phyloP scores from a whole-genome alignment of 805 yeast genomes.

The Suhomyces prunicola region DNA sequence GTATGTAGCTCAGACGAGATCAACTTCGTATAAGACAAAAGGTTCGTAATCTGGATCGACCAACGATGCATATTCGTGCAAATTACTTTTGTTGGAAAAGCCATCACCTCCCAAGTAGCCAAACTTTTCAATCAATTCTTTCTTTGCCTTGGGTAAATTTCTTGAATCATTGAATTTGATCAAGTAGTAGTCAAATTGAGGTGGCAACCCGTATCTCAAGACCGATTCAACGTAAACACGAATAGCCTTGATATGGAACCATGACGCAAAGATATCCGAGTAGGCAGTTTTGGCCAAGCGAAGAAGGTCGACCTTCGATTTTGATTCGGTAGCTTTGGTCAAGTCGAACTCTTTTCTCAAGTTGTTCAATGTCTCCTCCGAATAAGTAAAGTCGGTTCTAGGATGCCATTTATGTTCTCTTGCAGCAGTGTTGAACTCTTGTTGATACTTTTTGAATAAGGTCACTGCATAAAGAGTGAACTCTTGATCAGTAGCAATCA shows the following conservation, averaged over 20 bases:
- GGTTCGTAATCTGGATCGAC: constrained; percentile 97
- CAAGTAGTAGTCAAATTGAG: constrained; percentile 64
- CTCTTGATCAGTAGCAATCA: constrained; percentile 70
- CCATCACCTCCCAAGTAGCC: constrained; percentile 94
- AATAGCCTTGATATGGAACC: constrained; percentile 88
- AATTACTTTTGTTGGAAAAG: constrained; percentile 62
- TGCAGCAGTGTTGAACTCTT: constrained; percentile 63
- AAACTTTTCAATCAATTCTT: constrained; percentile 67
- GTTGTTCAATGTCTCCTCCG: constrained; percentile 69
- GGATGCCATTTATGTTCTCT: constrained; percentile 90
- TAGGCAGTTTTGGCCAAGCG: constrained; percentile 89
- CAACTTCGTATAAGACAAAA: constrained; percentile 73
- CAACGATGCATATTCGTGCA: constrained; percentile 85
- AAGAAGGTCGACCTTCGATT: constrained; percentile 69
- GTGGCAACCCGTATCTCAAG: constrained; percentile 94
- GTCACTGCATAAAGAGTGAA: constrained; percentile 73
- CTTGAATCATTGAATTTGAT: constrained; percentile 43
- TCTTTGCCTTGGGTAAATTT: constrained; percentile 55
- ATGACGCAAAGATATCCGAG: constrained; percentile 75
- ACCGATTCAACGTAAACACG: constrained; percentile 91
- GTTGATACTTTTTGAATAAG: constrained; percentile 74
- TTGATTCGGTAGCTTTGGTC: constrained; percentile 71
- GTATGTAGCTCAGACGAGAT: constrained; percentile 22
- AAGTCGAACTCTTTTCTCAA: constrained; percentile 75
- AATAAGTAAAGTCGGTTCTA: constrained; percentile 79